Evolutionary conservation across 1,284 basidiomycete genomes (phyloP), one percentile per base, ranked within the genome.

Genomic region (Violaceomyces palustris): DNA sequence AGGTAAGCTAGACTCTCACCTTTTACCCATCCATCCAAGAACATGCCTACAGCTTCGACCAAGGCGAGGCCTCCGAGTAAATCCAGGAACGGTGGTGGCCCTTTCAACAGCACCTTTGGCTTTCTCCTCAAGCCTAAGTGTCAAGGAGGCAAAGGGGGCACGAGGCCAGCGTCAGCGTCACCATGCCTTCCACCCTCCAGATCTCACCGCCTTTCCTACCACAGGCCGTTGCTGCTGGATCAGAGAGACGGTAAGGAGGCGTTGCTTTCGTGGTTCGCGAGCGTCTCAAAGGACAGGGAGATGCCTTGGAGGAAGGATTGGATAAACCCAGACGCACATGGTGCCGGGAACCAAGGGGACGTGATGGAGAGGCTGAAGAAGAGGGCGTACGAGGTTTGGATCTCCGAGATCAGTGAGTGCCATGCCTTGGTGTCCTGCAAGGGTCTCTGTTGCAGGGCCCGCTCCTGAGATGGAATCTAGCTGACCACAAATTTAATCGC

Each of bases 281-380:
- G 72, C 12, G 84, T 84, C 15, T 81, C 81, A 45, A 75, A 79
- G 18, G 74, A 74, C 21, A 81, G 88, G 15, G 80, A 81, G 26
- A 91, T 91, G 88, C 88, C 88, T 2, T 91, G 88, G 88, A 78
- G 88, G 39, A 86, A 85, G 67, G 78, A 79, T 2, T 87, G 80
- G 51, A 47, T 69, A 35, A 42, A 65, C 28, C 49, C 55, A 2
- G 31, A 42, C 14, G 33, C 14, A 15, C 48, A 45, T 27, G 8
- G 84, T 59, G 75, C 78, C 6, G 11, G n/a, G n/a, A n/a, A n/a
- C n/a, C n/a, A 29, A 4, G 75, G 75, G 7, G 69, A 82, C 53
- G 76, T 74, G 32, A 54, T 66, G 0, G 79, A 80, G 26, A 80
- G 79, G 32, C 39, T 63, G 49, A 50, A 52, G 38, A 37, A 38